phyloP scores from a whole-genome alignment of 345 rosid genomes.

The Linum trigynum region DNA sequence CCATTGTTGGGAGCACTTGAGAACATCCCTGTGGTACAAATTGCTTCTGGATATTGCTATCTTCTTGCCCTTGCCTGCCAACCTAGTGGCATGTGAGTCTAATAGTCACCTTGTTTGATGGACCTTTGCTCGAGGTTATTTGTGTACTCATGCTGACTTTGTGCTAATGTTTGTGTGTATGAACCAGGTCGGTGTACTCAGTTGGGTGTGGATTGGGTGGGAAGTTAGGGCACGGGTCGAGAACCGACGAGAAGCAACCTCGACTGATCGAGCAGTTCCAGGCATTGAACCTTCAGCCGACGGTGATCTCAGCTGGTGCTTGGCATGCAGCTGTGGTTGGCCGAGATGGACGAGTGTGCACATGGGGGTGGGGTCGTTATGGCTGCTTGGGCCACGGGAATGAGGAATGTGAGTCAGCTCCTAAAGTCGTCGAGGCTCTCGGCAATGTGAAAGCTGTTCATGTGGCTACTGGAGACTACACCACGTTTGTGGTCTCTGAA shows the following conservation, averaged over 20 bases:
- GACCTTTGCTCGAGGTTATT: neutral
- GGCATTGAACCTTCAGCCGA: slow-evolving; percentile 64
- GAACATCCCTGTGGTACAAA: slow-evolving; percentile 78
- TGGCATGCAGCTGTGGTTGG: slow-evolving; percentile 99
- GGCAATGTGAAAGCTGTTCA: slow-evolving; percentile 65
- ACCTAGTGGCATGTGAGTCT: slow-evolving; percentile 86
- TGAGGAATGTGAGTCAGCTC: slow-evolving; percentile 66
- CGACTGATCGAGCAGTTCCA: slow-evolving; percentile 74
- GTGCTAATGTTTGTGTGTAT: slow-evolving; percentile 13
- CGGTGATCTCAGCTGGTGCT: slow-evolving; percentile 86
- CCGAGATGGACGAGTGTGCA: slow-evolving; percentile 82
- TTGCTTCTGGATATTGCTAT: slow-evolving; percentile 90
- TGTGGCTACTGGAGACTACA: slow-evolving; percentile 85
- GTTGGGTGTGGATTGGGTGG: slow-evolving; percentile 99
- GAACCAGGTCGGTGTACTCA: slow-evolving; percentile 80
- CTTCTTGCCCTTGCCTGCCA: slow-evolving; percentile 90
- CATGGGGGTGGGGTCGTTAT: slow-evolving; percentile 97
- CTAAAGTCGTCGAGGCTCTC: slow-evolving; percentile 74
- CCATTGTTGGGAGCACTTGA: slow-evolving; percentile 87
- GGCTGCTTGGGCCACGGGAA: slow-evolving; percentile 96
- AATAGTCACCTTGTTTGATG: neutral
- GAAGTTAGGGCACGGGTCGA: slow-evolving; percentile 87
- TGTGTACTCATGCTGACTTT: neutral
- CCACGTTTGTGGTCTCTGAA: slow-evolving; percentile 84
- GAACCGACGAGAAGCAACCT: slow-evolving; percentile 72